A percentile compares a stretch with the other conserved stretches of the same genome.
Evolutionary conservation across 73 alveolate genomes (phyloP).

Genomic region (Paramecium biaurelia): DNA sequence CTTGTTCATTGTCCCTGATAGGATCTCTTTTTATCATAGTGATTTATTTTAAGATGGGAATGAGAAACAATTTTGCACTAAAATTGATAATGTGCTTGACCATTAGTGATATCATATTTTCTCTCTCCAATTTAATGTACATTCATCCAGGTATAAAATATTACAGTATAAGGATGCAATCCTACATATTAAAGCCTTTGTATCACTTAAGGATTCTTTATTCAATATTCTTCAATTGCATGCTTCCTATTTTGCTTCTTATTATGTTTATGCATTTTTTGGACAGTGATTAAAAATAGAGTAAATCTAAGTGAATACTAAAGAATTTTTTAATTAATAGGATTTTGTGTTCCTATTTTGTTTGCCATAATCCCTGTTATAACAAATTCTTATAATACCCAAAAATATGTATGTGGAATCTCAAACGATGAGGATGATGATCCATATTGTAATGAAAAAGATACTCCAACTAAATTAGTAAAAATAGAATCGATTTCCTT

Average conservation of each 20-base stretch:
- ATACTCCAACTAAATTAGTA: background rate
- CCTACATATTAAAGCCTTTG: background rate
- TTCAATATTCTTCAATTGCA: background rate
- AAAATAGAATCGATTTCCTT: background rate
- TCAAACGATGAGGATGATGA: background rate
- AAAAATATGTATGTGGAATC: background rate
- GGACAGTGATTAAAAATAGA: constrained; percentile 21
- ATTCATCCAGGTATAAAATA: background rate
- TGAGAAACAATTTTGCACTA: background rate
- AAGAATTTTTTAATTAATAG: background rate
- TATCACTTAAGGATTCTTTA: background rate
- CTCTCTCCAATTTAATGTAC: background rate
- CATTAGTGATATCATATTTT: background rate
- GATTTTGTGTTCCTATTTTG: background rate
- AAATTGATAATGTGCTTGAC: background rate
- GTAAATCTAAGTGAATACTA: background rate
- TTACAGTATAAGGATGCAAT: background rate
- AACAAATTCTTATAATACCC: background rate
- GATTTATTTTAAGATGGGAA: background rate
- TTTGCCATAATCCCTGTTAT: background rate
- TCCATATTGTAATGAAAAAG: background rate
- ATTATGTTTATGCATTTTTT: constrained; percentile 7
- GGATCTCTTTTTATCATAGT: background rate
- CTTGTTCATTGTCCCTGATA: background rate
- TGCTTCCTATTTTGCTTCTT: constrained; percentile 3